Percentiles rank a stretch among this genome's conserved stretches.
Evolutionary conservation across 495 filamentous ascomycete species (phyloP).

Genomic region (Amorphotheca resinae): DNA sequence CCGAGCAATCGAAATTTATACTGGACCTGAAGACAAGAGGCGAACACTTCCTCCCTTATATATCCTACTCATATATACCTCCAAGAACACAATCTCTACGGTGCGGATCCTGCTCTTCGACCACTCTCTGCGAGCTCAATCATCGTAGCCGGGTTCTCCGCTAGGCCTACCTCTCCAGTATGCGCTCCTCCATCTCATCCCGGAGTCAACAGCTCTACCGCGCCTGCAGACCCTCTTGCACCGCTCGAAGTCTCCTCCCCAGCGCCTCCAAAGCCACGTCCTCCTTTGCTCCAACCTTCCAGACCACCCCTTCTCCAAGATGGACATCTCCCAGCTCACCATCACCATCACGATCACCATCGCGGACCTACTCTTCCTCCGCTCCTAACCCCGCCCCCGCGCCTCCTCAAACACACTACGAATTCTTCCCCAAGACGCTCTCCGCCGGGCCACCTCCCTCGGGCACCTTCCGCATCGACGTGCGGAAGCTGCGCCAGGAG

Average conservation of each 20-base stretch:
- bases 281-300: conserved; percentile 1
- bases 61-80: too few relatives aligned
- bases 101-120: too few relatives aligned
- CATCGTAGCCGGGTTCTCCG: too few relatives aligned
- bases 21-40: too few relatives aligned
- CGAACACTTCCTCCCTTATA: too few relatives aligned
- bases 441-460: conserved; percentile 67
- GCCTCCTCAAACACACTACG: conserved; percentile 51
- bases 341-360: too few relatives aligned
- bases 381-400: neutral
- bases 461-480: conserved; percentile 63
- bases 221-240: conserved; percentile 2
- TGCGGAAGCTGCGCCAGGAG: conserved; percentile 57
- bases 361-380: neutral
- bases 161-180: too few relatives aligned
- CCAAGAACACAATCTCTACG: too few relatives aligned
- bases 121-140: too few relatives aligned
- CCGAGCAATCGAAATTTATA: too few relatives aligned
- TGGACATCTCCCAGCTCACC: conserved; percentile 2
- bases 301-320: neutral
- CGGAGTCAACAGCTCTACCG: conserved; percentile 6
- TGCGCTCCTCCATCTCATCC: conserved; percentile 7
- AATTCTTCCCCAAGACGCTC: conserved; percentile 74
- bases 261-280: conserved; percentile 1
- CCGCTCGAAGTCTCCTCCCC: conserved; percentile 5